Conservation (phyloP, 1,284 basidiomycete genomes). For the Chalciporus sp. region DNA sequence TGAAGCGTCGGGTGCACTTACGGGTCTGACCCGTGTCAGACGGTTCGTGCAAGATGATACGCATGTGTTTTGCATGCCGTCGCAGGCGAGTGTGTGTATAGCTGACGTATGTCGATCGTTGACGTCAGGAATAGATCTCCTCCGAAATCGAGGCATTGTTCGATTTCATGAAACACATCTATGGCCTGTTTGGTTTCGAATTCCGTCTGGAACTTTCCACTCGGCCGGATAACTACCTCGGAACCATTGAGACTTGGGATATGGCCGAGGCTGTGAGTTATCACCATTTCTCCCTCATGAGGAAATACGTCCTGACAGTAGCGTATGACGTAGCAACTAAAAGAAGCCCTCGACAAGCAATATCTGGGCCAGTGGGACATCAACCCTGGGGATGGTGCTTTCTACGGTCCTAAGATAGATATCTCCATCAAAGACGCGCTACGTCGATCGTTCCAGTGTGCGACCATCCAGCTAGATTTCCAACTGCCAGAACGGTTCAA, state of each 20-base stretch:
- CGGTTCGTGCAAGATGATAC: slow-evolving; percentile 98
- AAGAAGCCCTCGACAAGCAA: slow-evolving; percentile 81
- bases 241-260: slow-evolving; percentile 90
- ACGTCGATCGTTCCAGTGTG: slow-evolving; percentile 94
- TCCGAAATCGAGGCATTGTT: slow-evolving; percentile 88
- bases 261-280: slow-evolving; percentile 74
- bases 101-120: not conserved
- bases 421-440: slow-evolving; percentile 96
- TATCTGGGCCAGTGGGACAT: slow-evolving; percentile 92
- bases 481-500: slow-evolving; percentile 98
- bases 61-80: slow-evolving; percentile 96
- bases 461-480: slow-evolving; percentile 99
- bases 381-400: slow-evolving; percentile 96
- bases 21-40: slow-evolving; percentile 91
- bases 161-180: slow-evolving; percentile 94
- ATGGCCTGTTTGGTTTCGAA: slow-evolving; percentile 97
- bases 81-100: slow-evolving; percentile 60
- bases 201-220: slow-evolving; percentile 97
- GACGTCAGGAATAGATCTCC: slow-evolving; percentile 61
- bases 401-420: slow-evolving; percentile 98
- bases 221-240: slow-evolving; percentile 93
- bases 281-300: not conserved
- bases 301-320: slow-evolving; percentile 8
- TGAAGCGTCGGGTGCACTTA: slow-evolving; percentile 94
- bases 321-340: slow-evolving; percentile 67